Percentiles rank a stretch among this genome's conserved stretches.
Evolutionary conservation across 2,329 filamentous ascomycete species (phyloP).

Genomic region (Colletotrichum musae): DNA sequence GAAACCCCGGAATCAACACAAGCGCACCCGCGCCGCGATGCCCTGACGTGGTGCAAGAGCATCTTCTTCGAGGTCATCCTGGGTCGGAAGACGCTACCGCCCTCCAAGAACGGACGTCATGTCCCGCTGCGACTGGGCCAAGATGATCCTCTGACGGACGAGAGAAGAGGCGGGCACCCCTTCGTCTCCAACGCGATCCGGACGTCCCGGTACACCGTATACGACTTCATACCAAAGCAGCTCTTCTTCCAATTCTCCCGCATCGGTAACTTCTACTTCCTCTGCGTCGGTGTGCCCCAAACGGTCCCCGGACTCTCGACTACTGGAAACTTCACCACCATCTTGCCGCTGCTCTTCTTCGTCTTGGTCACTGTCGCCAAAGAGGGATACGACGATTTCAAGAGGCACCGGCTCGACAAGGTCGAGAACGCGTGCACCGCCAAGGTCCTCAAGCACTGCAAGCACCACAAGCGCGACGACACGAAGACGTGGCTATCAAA

Average conservation of each 20-base stretch:
- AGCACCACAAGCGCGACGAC: neutral
- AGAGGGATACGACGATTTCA: slow-evolving; percentile 89
- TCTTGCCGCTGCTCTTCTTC: slow-evolving; percentile 81
- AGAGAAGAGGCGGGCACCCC: slow-evolving; percentile 60
- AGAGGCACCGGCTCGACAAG: slow-evolving; percentile 84
- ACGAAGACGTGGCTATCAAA: neutral
- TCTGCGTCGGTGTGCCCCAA: slow-evolving; percentile 87
- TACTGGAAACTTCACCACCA: slow-evolving; percentile 81
- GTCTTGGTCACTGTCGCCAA: slow-evolving; percentile 86
- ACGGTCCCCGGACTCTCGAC: slow-evolving; percentile 83
- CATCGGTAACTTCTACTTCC: slow-evolving; percentile 89
- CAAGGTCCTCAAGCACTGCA: slow-evolving; percentile 52
- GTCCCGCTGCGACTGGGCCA: slow-evolving; percentile 59
- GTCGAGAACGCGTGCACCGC: slow-evolving; percentile 78
- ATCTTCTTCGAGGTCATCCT: slow-evolving; percentile 65
- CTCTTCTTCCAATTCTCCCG: slow-evolving; percentile 89
- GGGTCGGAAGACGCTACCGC: slow-evolving; percentile 77
- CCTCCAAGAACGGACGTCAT: slow-evolving; percentile 78
- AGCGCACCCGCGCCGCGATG: slow-evolving; percentile 12
- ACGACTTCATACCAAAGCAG: slow-evolving; percentile 89
- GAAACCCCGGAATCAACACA: neutral
- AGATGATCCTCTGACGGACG: slow-evolving; percentile 60
- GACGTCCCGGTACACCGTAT: slow-evolving; percentile 86
- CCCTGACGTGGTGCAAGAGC: slow-evolving; percentile 45
- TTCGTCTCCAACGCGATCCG: slow-evolving; percentile 78